These are phyloP conservation scores for Nepenthes mirabilis DNA, from an alignment of 148 eudicot genomes.

Conservation along the genomic window DNA sequence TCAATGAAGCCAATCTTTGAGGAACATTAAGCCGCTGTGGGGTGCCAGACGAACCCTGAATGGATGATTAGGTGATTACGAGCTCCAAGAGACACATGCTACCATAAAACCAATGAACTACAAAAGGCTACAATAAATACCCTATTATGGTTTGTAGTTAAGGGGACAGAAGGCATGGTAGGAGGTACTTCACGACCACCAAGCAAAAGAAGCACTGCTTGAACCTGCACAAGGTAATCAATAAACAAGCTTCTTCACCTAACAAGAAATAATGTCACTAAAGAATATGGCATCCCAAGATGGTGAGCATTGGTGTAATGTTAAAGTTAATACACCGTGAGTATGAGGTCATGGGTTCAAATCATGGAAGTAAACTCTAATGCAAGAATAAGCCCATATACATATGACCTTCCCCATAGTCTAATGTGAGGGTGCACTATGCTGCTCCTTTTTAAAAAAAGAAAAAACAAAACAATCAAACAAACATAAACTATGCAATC, in stretches of 20 bases:
- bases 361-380: too few species aligned
- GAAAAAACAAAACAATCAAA: too few species aligned
- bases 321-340: too few species aligned
- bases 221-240: conserved; percentile 36
- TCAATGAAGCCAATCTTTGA: conserved; percentile 66
- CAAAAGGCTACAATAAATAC: conserved; percentile 15
- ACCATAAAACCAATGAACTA: conserved; percentile 1
- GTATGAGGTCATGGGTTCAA: too few species aligned
- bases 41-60: conserved; percentile 36
- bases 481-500: too few species aligned
- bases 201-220: conserved; percentile 64
- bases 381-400: too few species aligned
- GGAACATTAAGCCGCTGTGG: conserved; percentile 55
- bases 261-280: too few species aligned
- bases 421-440: too few species aligned
- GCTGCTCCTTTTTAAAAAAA: too few species aligned
- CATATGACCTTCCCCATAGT: too few species aligned
- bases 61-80: conserved; percentile 3
- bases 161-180: conserved; percentile 38
- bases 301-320: too few species aligned
- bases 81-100: neutral
- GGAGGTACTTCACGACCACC: conserved; percentile 69
- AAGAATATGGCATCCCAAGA: too few species aligned
- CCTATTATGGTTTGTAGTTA: conserved; percentile 28
- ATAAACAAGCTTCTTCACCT: neutral